Conservation (phyloP, 495 filamentous ascomycete genomes). For the Aspergillus ostianus region DNA sequence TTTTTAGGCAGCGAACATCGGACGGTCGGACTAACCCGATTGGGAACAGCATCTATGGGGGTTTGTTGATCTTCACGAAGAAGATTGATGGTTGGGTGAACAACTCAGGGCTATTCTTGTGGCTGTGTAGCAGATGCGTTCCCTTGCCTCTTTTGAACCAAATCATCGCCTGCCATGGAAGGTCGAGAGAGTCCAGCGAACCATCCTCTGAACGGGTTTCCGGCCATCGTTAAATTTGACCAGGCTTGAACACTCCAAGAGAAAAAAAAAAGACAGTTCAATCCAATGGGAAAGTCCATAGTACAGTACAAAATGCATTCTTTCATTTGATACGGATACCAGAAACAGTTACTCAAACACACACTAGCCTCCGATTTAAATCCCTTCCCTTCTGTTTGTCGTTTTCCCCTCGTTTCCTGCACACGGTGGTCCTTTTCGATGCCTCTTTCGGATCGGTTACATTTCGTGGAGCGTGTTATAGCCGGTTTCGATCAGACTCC, state of each 20-base stretch:
- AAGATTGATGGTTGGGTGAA: neutral
- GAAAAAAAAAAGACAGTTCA: neutral
- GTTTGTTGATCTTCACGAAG: neutral
- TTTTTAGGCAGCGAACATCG: neutral
- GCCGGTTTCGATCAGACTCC: conserved; percentile 73
- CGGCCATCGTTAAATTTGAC: neutral
- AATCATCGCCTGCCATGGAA: neutral
- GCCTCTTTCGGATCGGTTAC: conserved; percentile 13
- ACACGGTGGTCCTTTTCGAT: neutral
- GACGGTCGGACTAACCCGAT: neutral
- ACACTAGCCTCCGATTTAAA: neutral
- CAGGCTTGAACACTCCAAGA: neutral
- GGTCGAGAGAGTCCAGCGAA: too few relatives aligned
- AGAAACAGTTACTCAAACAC: neutral
- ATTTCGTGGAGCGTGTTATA: conserved; percentile 67
- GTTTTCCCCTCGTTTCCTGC: neutral
- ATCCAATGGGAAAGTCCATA: too few relatives aligned
- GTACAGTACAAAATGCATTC: too few relatives aligned
- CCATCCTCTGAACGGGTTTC: too few relatives aligned
- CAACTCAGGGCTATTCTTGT: too few relatives aligned
- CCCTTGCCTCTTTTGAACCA: neutral
- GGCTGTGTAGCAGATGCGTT: too few relatives aligned
- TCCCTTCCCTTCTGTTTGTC: neutral
- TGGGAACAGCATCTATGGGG: neutral
- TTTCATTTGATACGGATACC: neutral